A percentile compares a stretch with the other conserved stretches of the same genome.
Conservation (phyloP, 176 grass and related monocot genomes). For the Eleusine coracana region DNA sequence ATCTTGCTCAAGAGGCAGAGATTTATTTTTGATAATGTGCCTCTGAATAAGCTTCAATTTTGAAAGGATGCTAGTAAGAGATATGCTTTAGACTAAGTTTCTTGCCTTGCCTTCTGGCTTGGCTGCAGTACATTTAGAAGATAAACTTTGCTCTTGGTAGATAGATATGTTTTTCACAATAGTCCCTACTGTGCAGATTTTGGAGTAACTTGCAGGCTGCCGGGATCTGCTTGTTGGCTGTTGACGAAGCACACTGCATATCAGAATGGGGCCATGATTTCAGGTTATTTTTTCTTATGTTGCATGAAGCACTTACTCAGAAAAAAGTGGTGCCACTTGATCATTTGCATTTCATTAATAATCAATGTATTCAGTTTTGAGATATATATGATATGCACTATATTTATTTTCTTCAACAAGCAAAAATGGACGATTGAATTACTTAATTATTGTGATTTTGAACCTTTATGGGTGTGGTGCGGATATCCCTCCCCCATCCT, state of each 20-base stretch:
- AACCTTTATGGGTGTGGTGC: not conserved
- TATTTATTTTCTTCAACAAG: not conserved
- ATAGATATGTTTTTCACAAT: not conserved
- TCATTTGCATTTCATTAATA: conserved; percentile 20
- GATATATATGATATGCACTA: conserved; percentile 23
- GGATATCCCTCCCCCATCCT: not conserved
- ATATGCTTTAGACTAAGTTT: not conserved
- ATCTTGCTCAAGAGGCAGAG: not conserved
- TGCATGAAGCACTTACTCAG: not conserved
- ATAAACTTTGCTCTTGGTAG: not conserved
- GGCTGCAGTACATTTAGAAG: not conserved
- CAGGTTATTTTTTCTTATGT: conserved; percentile 56
- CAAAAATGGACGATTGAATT: not conserved
- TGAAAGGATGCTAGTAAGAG: not conserved
- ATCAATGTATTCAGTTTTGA: conserved; percentile 6
- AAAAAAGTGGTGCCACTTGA: not conserved
- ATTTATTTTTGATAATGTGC: conserved; percentile 1
- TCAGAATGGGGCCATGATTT: conserved; percentile 99
- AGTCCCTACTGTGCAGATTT: conserved; percentile 54
- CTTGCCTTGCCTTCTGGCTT: not conserved
- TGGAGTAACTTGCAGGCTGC: conserved; percentile 78
- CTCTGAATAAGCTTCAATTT: not conserved
- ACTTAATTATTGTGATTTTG: conserved; percentile 7
- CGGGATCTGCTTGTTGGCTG: conserved; percentile 83
- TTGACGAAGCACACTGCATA: conserved; percentile 97